Evolutionary conservation across 305 asterid genomes (phyloP), one percentile per base, ranked within the genome.

Genomic region (Fraxinus platypoda): DNA sequence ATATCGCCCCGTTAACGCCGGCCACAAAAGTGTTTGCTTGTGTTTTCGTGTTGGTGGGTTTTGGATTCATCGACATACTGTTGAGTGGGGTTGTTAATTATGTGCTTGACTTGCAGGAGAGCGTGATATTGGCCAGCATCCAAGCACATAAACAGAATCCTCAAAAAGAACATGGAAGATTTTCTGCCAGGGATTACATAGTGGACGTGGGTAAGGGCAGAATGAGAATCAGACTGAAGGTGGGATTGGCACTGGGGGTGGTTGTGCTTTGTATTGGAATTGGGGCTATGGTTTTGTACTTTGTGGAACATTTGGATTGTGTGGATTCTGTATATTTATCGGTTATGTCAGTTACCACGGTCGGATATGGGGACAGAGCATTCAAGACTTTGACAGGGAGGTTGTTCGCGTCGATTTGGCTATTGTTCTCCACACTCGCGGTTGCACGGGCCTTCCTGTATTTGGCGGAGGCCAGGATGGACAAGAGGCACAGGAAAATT

Each of bases 301-400:
- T 86, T 17, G 89, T 85, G 59, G 94, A 91, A 83, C 6, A 46
- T 8, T 78, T 91, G 78, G 78, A 57, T 80, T 80, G 85, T 90
- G 81, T 91, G 72, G 94, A 91, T 77, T 91, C 92, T 0, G 73
- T 87, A 1, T 90, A 88, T 46, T 59, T 90, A 46, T 85, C 93
- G 1, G 93, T 90, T 66, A 88, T 87, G 92, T 89, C 94, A 0
- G 94, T 91, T 31, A 91, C 94, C 3, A 91, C 94, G n/a, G 94
- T 91, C 25, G 94, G 93, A 2, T 89, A 91, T 54, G 94, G 94
- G 0, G 93, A 89, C 30, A 86, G 83, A 81, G 93, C 93, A 31
- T 91, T 91, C 33, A 87, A 82, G 85, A 87, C 91, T 3, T 34
- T 88, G 8, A 34, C 59, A 2, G 94, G 94, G 81, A 85, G 94